Conservation (phyloP, 2,329 filamentous ascomycete species). For the Aspergillus sojae region DNA sequence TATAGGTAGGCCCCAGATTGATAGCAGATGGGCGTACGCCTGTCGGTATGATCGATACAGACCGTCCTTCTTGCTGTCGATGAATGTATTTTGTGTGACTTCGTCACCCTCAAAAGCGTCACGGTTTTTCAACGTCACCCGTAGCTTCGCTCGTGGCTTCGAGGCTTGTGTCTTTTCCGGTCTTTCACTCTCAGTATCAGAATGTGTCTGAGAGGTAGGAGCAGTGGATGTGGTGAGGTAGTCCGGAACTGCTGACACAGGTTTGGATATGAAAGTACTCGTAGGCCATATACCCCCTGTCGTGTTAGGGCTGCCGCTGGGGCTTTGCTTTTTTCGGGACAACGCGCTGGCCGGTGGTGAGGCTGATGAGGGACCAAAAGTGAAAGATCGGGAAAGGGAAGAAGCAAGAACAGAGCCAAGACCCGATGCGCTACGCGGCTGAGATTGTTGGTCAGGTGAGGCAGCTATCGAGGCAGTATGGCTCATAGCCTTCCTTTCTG, state of each 20-base stretch:
- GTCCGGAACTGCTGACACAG: slow-evolving; percentile 30
- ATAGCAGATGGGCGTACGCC: slow-evolving; percentile 61
- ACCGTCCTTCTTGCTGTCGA: slow-evolving; percentile 52
- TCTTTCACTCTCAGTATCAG: slow-evolving; percentile 44
- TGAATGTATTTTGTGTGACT: slow-evolving; percentile 48
- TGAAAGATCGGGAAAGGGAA: slow-evolving; percentile 49
- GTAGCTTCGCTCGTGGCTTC: slow-evolving; percentile 42
- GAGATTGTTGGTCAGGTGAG: slow-evolving; percentile 45
- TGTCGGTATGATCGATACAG: slow-evolving; percentile 57
- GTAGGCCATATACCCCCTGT: slow-evolving; percentile 32
- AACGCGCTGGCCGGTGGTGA: slow-evolving; percentile 42
- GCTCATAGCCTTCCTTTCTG: slow-evolving; percentile 46
- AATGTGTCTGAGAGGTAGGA: slow-evolving; percentile 36
- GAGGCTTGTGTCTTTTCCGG: slow-evolving; percentile 17
- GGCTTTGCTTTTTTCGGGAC: slow-evolving; percentile 41
- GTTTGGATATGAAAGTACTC: slow-evolving; percentile 25
- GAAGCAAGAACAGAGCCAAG: slow-evolving; percentile 47
- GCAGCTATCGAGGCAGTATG: slow-evolving; percentile 43
- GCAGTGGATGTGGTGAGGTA: slow-evolving; percentile 34
- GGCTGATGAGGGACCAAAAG: slow-evolving; percentile 46
- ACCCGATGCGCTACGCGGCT: slow-evolving; percentile 42
- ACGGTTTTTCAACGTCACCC: slow-evolving; percentile 59
- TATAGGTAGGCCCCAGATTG: slow-evolving; percentile 60
- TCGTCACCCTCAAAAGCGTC: slow-evolving; percentile 58
- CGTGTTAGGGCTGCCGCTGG: slow-evolving; percentile 39